These are phyloP conservation scores for Podaxis pistillaris DNA, from an alignment of 768 basidiomycete species.

Conservation along the genomic window DNA sequence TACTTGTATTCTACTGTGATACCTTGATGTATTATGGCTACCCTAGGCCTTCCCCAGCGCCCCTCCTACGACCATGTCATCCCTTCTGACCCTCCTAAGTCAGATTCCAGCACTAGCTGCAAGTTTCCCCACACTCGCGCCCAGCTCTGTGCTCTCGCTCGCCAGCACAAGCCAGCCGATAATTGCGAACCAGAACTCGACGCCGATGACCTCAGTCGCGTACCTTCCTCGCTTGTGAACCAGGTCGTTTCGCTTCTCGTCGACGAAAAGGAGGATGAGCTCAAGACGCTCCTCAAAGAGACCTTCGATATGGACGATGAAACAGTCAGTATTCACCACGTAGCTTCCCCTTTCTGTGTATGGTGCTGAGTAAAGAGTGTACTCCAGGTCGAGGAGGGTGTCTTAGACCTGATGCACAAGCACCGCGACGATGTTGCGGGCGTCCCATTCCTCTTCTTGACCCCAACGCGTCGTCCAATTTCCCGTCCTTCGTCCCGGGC, in stretches of 20 bases:
- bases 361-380: slow-evolving; percentile 18
- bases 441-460: slow-evolving; percentile 80
- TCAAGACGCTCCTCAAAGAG: slow-evolving; percentile 72
- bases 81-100: background rate
- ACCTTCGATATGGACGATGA: slow-evolving; percentile 70
- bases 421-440: slow-evolving; percentile 84
- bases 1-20: slow-evolving; percentile 9
- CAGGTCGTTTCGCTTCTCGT: slow-evolving; percentile 70
- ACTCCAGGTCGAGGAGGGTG: slow-evolving; percentile 77
- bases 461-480: slow-evolving; percentile 73
- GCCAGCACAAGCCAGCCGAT: slow-evolving; percentile 66
- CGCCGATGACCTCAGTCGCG: slow-evolving; percentile 45
- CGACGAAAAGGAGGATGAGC: slow-evolving; percentile 84
- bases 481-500: slow-evolving; percentile 82
- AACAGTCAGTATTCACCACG: slow-evolving; percentile 44
- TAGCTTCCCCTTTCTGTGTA: slow-evolving; percentile 8
- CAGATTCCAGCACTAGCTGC: slow-evolving; percentile 4
- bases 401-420: slow-evolving; percentile 94
- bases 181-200: slow-evolving; percentile 58
- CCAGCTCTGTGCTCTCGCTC: slow-evolving; percentile 70
- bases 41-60: slow-evolving; percentile 2
- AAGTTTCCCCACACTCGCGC: slow-evolving; percentile 84
- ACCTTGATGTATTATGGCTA: slow-evolving; percentile 9
- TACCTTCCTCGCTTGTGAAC: slow-evolving; percentile 64
- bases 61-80: background rate